These are phyloP conservation scores for Russula virescens DNA, from an alignment of 768 basidiomycete genomes.

Conservation along the genomic window DNA sequence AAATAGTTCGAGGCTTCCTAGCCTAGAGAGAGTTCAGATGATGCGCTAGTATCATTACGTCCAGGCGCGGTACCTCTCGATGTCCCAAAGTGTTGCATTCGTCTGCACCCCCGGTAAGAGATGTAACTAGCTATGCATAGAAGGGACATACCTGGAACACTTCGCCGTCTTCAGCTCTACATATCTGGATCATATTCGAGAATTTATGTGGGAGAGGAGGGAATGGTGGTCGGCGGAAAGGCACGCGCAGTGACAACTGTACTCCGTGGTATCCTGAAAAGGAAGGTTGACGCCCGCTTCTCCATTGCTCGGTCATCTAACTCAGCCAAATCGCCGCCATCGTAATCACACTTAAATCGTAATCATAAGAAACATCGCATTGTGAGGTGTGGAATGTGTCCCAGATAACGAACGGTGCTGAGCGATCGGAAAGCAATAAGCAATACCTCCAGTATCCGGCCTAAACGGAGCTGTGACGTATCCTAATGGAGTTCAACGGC, in stretches of 20 bases:
- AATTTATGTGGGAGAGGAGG: background rate
- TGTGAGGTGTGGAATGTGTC: too few species aligned
- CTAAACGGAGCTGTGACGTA: background rate
- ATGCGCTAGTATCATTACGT: background rate
- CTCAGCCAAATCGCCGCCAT: background rate
- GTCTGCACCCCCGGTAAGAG: constrained; percentile 33
- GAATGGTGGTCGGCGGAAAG: background rate
- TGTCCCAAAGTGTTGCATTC: constrained; percentile 65
- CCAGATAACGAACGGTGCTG: too few species aligned
- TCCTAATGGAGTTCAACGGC: background rate
- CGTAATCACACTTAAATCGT: background rate
- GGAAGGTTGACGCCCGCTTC: constrained; percentile 10
- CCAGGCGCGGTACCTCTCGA: constrained; percentile 52
- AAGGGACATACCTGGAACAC: constrained; percentile 30
- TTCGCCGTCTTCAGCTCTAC: constrained; percentile 39
- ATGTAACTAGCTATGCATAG: background rate
- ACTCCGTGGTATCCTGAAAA: constrained; percentile 14
- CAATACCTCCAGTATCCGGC: too few species aligned
- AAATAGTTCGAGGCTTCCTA: constrained; percentile 63
- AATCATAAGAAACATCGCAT: too few species aligned
- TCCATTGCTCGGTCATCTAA: background rate
- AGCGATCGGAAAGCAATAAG: too few species aligned
- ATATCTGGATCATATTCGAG: constrained; percentile 35
- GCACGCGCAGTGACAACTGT: background rate
- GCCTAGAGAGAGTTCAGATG: constrained; percentile 35